Conservation (phyloP, 2,329 filamentous ascomycete genomes). For the Laburnicola sp. region DNA sequence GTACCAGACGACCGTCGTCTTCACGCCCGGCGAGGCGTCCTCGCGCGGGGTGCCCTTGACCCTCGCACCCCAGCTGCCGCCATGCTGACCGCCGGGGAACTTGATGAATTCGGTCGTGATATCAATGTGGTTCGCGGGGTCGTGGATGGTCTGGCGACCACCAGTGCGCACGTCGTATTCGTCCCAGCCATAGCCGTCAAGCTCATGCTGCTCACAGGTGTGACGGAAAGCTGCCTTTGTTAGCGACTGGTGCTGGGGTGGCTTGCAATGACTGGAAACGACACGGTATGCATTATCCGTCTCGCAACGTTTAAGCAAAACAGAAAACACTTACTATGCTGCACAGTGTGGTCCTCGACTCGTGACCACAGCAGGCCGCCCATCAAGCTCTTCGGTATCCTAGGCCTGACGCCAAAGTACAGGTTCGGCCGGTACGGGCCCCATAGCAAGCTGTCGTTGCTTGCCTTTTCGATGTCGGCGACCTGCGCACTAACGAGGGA, state of each 20-base stretch:
- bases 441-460: constrained; percentile 89
- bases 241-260: not conserved
- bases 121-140: constrained; percentile 84
- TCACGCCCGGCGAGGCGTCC: constrained; percentile 66
- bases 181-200: constrained; percentile 97
- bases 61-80: constrained; percentile 88
- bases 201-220: constrained; percentile 94
- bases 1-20: constrained; percentile 81
- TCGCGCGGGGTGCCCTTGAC: constrained; percentile 79
- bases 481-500: constrained; percentile 36
- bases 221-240: constrained; percentile 72
- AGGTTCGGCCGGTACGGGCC: constrained; percentile 92
- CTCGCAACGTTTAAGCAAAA: not conserved
- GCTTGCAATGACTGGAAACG: not conserved
- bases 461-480: constrained; percentile 50
- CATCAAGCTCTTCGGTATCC: constrained; percentile 78
- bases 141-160: constrained; percentile 87
- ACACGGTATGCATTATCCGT: not conserved
- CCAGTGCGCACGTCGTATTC: constrained; percentile 90
- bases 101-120: constrained; percentile 94
- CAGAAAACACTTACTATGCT: constrained; percentile 66
- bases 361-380: constrained; percentile 87
- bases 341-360: constrained; percentile 77
- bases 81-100: constrained; percentile 79
- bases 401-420: constrained; percentile 87